Evolutionary conservation across 306 rosid species (phyloP).

Genomic region (Quercus cerris): DNA sequence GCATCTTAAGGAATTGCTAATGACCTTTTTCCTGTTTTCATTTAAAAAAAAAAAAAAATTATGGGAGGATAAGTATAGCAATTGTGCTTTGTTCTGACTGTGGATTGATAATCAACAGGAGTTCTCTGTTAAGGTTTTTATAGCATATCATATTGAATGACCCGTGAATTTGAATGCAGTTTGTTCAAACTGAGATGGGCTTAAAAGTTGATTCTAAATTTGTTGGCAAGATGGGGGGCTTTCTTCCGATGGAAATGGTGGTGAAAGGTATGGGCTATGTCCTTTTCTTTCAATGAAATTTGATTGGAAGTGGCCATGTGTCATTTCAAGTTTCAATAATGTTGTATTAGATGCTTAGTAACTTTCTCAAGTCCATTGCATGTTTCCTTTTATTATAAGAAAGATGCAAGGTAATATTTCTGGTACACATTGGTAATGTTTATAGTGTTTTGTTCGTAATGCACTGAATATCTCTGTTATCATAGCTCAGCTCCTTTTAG

Average conservation of each 20-base stretch:
- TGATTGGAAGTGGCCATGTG: conserved; percentile 7
- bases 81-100: neutral
- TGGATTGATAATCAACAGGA: conserved; percentile 6
- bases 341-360: neutral
- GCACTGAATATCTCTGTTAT: neutral
- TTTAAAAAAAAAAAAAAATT: neutral
- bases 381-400: neutral
- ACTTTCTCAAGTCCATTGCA: neutral
- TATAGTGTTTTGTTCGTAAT: neutral
- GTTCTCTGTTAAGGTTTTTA: conserved; percentile 1
- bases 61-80: neutral
- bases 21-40: neutral
- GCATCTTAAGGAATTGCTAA: neutral
- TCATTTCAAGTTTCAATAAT: neutral
- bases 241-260: conserved; percentile 84
- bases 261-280: conserved; percentile 57
- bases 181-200: conserved; percentile 74
- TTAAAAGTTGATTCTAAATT: conserved; percentile 22
- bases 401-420: neutral
- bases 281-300: conserved; percentile 15
- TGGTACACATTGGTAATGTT: neutral
- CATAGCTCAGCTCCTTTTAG: neutral
- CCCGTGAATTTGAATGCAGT: conserved; percentile 48
- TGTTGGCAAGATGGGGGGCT: conserved; percentile 51
- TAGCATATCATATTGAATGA: conserved; percentile 11